Evolutionary conservation across 2,329 filamentous ascomycete genomes (phyloP), one percentile per base, ranked within the genome.

Genomic region (Exophiala sp.): DNA sequence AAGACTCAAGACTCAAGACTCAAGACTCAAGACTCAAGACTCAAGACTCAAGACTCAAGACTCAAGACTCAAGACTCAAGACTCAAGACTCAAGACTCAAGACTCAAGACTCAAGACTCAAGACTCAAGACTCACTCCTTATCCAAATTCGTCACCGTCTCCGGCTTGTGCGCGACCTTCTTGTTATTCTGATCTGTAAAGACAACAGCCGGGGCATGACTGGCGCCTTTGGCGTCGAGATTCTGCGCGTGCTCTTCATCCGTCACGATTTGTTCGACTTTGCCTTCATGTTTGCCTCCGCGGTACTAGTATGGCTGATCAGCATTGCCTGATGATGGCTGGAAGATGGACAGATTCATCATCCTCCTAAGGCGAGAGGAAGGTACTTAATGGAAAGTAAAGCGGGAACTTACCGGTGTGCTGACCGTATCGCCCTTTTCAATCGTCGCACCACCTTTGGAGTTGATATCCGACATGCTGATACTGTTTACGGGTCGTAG

Each of bases 151-250:
- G 44, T 56, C 44, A 58, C 39, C 6, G 56, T 54, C 2, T 30
- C 46, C 11, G 53, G 56, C 45, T 56, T 56, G 19, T 58, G 53
- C 40, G 50, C 54, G 41, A 54, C 56, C 43, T 56, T 58, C 27
- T 58, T 58, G 23, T 53, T 46, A 19, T 58, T 58, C 45, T 58
- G 53, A 27, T 56, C 53, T 11, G 51, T 49, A 30, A 53, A 55
- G 8, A 58, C 50, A 5, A 58, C 50, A 8, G 52, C 53, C n/a
- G 56, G 56, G 10, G 53, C 42, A 35, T 56, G 54, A 2, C 43
- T 43, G 10, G 56, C 50, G n/a, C 56, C 53, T 40, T 56, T 56
- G 14, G 48, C 56, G 19, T 40, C 27, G 27, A 43, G 37, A 9
- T 43, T 38, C 7, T 43, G 37, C 7, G 53, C 53, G 22, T 56